phyloP scores from a whole-genome alignment of 345 rosid genomes.

The Pelargonium nanum region DNA sequence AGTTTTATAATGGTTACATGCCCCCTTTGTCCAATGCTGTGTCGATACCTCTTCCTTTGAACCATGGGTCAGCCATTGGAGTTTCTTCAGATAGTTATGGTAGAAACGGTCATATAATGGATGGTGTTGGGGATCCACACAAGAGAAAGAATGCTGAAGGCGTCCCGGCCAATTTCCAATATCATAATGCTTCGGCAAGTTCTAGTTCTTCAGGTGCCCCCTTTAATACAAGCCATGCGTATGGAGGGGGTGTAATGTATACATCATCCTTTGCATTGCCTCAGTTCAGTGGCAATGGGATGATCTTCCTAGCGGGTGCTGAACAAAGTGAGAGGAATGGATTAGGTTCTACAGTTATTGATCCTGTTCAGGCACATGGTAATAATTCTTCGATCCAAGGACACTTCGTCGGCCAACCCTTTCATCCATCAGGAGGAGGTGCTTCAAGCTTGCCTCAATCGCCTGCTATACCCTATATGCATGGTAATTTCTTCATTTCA shows the following conservation, averaged over 20 bases:
- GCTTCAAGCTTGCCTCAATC: slow-evolving; percentile 49
- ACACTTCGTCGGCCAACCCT: slow-evolving; percentile 39
- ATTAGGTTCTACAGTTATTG: slow-evolving; percentile 38
- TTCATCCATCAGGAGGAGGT: slow-evolving; percentile 38
- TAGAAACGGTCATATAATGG: slow-evolving; percentile 38
- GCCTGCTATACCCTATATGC: slow-evolving; percentile 43
- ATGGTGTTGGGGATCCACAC: slow-evolving; percentile 38
- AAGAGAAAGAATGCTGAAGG: slow-evolving; percentile 63
- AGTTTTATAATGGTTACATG: slow-evolving; percentile 35
- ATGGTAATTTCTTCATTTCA: slow-evolving; percentile 30
- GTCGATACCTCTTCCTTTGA: slow-evolving; percentile 18
- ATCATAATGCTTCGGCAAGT: slow-evolving; percentile 36
- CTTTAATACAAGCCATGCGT: slow-evolving; percentile 36
- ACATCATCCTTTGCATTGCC: slow-evolving; percentile 28
- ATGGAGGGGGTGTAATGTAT: slow-evolving; percentile 28
- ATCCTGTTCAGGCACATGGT: slow-evolving; percentile 41
- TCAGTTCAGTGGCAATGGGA: slow-evolving; percentile 30
- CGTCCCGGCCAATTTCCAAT: slow-evolving; percentile 36
- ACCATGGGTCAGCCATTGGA: slow-evolving; percentile 39
- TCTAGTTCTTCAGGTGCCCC: slow-evolving; percentile 30
- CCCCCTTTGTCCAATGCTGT: slow-evolving; percentile 18
- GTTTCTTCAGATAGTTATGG: slow-evolving; percentile 44
- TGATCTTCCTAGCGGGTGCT: slow-evolving; percentile 33
- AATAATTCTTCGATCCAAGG: slow-evolving; percentile 41
- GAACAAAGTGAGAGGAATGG: slow-evolving; percentile 55